A percentile compares a stretch with the other conserved stretches of the same genome.
Evolutionary conservation across 371 early-diverging fungal genomes (phyloP).

Genomic region (Mucor velutinosus): DNA sequence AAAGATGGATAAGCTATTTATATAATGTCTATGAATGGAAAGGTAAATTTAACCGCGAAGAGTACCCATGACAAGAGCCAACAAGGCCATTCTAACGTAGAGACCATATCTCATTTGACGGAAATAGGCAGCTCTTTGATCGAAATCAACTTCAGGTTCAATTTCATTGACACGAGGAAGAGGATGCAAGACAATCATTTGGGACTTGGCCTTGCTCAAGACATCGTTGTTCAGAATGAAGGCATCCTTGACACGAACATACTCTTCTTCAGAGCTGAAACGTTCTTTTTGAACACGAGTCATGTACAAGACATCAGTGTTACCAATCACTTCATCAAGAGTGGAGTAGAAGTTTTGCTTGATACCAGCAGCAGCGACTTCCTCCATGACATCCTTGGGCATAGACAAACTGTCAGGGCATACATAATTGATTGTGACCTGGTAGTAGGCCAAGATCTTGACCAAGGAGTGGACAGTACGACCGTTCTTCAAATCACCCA

Average conservation of each 20-base stretch:
- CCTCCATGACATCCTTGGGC: conserved; percentile 85
- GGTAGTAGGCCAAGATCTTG: conserved; percentile 86
- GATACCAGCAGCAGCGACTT: conserved; percentile 69
- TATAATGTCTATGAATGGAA: background rate
- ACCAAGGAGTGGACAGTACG: conserved; percentile 97
- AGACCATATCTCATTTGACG: conserved; percentile 97
- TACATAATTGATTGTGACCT: conserved; percentile 93
- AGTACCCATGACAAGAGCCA: conserved; percentile 79
- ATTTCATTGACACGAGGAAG: conserved; percentile 95
- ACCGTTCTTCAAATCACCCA: conserved; percentile 97
- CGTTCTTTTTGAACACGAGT: conserved; percentile 97
- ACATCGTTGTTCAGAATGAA: conserved; percentile 88
- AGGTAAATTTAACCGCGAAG: conserved; percentile 25
- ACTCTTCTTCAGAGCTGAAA: conserved; percentile 79
- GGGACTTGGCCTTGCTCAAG: conserved; percentile 84
- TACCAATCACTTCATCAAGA: conserved; percentile 79
- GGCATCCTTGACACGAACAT: conserved; percentile 74
- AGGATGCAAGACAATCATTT: conserved; percentile 98
- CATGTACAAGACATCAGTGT: conserved; percentile 96
- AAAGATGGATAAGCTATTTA: background rate
- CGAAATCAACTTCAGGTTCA: conserved; percentile 95
- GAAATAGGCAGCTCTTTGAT: conserved; percentile 97
- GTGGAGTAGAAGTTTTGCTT: conserved; percentile 69
- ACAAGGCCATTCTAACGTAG: conserved; percentile 95
- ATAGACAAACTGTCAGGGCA: conserved; percentile 81